phyloP scores from a whole-genome alignment of 441 rosid genomes.

The Theobroma grandiflorum region DNA sequence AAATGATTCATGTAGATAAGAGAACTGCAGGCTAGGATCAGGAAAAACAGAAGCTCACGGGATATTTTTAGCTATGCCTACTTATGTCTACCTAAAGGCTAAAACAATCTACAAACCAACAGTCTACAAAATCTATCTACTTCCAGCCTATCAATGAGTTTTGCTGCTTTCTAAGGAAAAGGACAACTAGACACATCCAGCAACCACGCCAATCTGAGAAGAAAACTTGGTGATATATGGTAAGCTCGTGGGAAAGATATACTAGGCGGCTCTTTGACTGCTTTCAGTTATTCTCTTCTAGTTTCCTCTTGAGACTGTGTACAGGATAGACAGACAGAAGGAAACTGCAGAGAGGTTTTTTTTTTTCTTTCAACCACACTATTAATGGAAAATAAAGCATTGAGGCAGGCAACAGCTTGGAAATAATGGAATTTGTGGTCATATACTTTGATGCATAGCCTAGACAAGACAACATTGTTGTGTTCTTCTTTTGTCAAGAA shows the following conservation, averaged over 20 bases:
- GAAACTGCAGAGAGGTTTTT: conserved; percentile 22
- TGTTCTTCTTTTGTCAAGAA: neutral
- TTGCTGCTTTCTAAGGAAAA: neutral
- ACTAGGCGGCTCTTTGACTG: conserved; percentile 19
- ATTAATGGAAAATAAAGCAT: conserved; percentile 5
- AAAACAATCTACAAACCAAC: neutral
- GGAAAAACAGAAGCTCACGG: neutral
- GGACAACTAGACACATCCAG: neutral
- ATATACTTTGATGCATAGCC: conserved; percentile 12
- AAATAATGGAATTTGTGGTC: neutral
- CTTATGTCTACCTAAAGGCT: conserved; percentile 7
- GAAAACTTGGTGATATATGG: conserved; percentile 19
- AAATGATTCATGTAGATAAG: conserved; percentile 17
- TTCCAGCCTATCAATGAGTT: neutral
- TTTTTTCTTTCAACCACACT: neutral
- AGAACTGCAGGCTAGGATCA: conserved; percentile 14
- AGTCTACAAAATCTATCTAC: neutral
- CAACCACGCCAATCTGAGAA: conserved; percentile 9
- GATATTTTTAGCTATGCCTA: neutral
- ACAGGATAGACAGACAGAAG: conserved; percentile 22
- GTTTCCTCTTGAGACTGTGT: conserved; percentile 13
- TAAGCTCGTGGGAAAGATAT: conserved; percentile 22
- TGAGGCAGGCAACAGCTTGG: neutral
- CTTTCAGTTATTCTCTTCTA: conserved; percentile 1
- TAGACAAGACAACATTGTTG: conserved; percentile 18